phyloP scores from a whole-genome alignment of 768 basidiomycete genomes.

The Filobasidium wieringae region DNA sequence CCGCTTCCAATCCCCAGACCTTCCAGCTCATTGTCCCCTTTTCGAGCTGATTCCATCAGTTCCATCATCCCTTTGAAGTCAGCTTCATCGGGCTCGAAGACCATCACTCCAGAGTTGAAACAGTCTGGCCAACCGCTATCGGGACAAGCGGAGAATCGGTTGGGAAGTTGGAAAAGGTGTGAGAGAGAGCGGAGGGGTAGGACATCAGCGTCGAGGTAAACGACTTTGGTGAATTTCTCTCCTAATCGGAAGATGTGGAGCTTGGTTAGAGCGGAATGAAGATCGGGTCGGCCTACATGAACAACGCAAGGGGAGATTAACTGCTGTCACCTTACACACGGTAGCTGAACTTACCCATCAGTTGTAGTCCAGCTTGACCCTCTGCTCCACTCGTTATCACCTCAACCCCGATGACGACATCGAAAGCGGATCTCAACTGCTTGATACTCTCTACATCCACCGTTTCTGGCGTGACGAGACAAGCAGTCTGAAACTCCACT shows the following conservation, averaged over 20 bases:
- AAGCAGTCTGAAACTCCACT: conserved; percentile 66
- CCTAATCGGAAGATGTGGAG: conserved; percentile 81
- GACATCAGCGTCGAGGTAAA: conserved; percentile 43
- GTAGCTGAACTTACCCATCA: conserved; percentile 56
- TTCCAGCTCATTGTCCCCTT: conserved; percentile 9
- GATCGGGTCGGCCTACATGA: conserved; percentile 73
- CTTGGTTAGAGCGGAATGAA: conserved; percentile 87
- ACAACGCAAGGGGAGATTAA: neutral
- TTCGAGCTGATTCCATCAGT: conserved; percentile 49
- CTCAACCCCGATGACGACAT: conserved; percentile 85
- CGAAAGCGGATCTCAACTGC: conserved; percentile 63
- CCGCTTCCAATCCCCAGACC: conserved; percentile 13
- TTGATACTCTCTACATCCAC: conserved; percentile 73
- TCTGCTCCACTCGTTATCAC: conserved; percentile 54
- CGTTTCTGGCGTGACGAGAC: conserved; percentile 86
- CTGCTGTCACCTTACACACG: neutral
- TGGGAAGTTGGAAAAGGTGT: conserved; percentile 71
- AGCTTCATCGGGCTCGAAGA: conserved; percentile 64
- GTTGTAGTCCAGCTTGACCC: conserved; percentile 53
- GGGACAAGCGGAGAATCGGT: conserved; percentile 77
- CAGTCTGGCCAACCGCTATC: conserved; percentile 99
- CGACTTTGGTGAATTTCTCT: conserved; percentile 30
- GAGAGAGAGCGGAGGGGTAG: conserved; percentile 53
- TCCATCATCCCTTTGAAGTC: conserved; percentile 65
- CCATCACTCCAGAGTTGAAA: conserved; percentile 94